Evolutionary conservation across 2,329 filamentous ascomycete species (phyloP).

Genomic region (Claviceps fusiformis): DNA sequence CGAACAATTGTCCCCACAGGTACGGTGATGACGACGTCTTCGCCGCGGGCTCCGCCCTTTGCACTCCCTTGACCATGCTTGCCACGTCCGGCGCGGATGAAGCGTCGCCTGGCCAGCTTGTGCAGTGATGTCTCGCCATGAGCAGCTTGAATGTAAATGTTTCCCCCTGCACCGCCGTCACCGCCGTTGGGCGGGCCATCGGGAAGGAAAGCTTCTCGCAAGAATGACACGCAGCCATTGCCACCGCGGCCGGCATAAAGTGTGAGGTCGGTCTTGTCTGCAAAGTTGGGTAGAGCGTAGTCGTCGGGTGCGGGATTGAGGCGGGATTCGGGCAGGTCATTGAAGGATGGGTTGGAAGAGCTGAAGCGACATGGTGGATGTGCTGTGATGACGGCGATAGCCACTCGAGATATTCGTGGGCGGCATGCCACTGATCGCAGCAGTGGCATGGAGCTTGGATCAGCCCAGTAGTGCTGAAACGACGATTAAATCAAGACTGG

Average conservation of each 20-base stretch:
- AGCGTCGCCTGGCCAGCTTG: slow-evolving; percentile 68
- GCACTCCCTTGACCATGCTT: slow-evolving; percentile 64
- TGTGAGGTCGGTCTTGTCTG: slow-evolving; percentile 69
- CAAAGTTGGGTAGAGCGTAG: slow-evolving; percentile 71
- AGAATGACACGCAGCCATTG: slow-evolving; percentile 86
- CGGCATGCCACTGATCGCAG: slow-evolving; percentile 3
- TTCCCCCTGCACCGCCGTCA: slow-evolving; percentile 83
- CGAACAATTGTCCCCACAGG: slow-evolving; percentile 85
- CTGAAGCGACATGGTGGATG: slow-evolving; percentile 2
- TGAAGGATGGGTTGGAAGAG: slow-evolving; percentile 17
- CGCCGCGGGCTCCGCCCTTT: slow-evolving; percentile 63
- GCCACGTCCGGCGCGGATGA: slow-evolving; percentile 62
- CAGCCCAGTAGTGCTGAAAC: not conserved
- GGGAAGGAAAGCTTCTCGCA: slow-evolving; percentile 78
- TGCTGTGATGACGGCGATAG: not conserved
- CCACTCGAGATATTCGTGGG: slow-evolving; percentile 1
- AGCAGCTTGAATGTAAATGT: slow-evolving; percentile 86
- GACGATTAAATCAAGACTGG: not conserved
- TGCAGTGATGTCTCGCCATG: slow-evolving; percentile 85
- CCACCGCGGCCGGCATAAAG: slow-evolving; percentile 72
- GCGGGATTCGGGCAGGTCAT: slow-evolving; percentile 34
- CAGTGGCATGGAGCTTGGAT: slow-evolving; percentile 3
- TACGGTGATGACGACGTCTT: slow-evolving; percentile 78
- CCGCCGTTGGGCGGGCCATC: slow-evolving; percentile 90
- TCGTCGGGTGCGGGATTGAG: slow-evolving; percentile 75